These are phyloP conservation scores for Populus pruinosa DNA, from an alignment of 345 rosid species.

Conservation along the genomic window DNA sequence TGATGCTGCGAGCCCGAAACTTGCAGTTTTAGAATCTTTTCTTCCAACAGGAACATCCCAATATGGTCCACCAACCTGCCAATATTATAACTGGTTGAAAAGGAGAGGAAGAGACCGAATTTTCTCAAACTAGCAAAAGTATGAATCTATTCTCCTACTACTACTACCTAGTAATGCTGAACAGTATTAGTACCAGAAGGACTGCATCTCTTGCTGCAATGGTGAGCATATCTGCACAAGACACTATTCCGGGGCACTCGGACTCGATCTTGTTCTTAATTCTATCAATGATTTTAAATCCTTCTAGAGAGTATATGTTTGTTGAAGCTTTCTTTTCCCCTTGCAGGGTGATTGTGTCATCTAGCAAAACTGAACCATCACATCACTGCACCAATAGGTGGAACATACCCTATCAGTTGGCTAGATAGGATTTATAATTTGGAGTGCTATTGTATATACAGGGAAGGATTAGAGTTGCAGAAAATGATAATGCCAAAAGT, in stretches of 20 bases:
- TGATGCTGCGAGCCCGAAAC: constrained; percentile 39
- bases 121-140: not conserved
- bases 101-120: not conserved
- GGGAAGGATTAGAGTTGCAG: not conserved
- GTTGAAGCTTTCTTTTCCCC: constrained; percentile 77
- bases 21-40: constrained; percentile 80
- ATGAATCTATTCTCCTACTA: not conserved
- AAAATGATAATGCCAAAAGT: not conserved
- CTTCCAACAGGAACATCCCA: constrained; percentile 97
- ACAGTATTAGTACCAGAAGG: constrained; percentile 50
- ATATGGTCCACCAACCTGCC: constrained; percentile 86
- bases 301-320: constrained; percentile 53
- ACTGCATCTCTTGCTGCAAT: constrained; percentile 88
- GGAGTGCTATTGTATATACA: not conserved
- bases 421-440: not conserved
- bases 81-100: not conserved
- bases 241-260: constrained; percentile 82
- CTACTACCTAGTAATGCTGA: not conserved
- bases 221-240: constrained; percentile 90
- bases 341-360: constrained; percentile 55
- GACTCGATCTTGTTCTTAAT: constrained; percentile 89
- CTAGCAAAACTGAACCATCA: constrained; percentile 81
- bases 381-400: constrained; percentile 56
- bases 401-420: not conserved
- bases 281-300: constrained; percentile 62